These are phyloP conservation scores for Aquilaria yunnanensis DNA, from an alignment of 345 rosid genomes.

Conservation along the genomic window DNA sequence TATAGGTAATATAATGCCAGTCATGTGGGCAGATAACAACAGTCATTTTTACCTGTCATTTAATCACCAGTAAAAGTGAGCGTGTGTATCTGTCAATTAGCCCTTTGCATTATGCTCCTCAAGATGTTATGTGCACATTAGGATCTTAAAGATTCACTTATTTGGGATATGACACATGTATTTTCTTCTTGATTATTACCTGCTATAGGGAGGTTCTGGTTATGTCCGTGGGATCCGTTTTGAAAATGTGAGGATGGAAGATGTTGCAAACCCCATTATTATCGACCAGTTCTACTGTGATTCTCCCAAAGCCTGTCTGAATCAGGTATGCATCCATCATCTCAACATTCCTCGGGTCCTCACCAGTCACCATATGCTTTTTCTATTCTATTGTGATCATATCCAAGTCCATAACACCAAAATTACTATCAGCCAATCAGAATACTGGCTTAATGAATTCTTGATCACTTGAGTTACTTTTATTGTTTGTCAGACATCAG, in stretches of 20 bases:
- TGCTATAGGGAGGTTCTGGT: slow-evolving; percentile 80
- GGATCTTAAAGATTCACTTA: not conserved
- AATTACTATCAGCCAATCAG: slow-evolving; percentile 2
- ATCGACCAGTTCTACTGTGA: slow-evolving; percentile 98
- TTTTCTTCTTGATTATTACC: slow-evolving; percentile 4
- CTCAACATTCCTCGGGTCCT: not conserved
- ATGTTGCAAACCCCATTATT: slow-evolving; percentile 80
- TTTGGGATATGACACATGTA: slow-evolving; percentile 4
- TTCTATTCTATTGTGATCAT: not conserved
- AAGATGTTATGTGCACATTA: not conserved
- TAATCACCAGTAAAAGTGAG: too few species aligned
- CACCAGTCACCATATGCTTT: too few species aligned
- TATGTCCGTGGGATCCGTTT: slow-evolving; percentile 79
- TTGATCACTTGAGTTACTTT: not conserved
- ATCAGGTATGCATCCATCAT: slow-evolving; percentile 48
- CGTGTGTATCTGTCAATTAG: too few species aligned
- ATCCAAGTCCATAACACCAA: not conserved
- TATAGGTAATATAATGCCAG: not conserved
- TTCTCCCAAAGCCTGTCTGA: slow-evolving; percentile 68
- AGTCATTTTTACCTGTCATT: too few species aligned
- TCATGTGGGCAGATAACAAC: not conserved
- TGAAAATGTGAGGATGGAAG: slow-evolving; percentile 73
- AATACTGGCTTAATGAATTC: slow-evolving; percentile 4
- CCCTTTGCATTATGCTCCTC: too few species aligned
- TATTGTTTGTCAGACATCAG: slow-evolving; percentile 56